A percentile compares a stretch with the other conserved stretches of the same genome.
These are phyloP conservation scores for Blastocystis sp. DNA, from an alignment of 352 stramenopile species.

Conservation along the genomic window DNA sequence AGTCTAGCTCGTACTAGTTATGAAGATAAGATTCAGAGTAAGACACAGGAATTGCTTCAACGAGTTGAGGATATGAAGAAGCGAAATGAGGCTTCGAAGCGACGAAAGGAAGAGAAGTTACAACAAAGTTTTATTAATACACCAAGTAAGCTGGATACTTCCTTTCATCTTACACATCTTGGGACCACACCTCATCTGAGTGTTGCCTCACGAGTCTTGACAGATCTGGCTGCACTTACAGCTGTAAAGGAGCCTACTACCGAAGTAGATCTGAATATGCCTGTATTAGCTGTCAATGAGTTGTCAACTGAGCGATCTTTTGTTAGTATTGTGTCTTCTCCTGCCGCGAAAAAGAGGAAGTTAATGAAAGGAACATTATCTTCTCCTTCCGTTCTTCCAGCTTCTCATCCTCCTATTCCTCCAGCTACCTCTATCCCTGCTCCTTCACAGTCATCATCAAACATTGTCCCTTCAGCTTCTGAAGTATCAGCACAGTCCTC, in stretches of 20 bases:
- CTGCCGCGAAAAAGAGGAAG: background rate
- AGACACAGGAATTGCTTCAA: slow-evolving; percentile 24
- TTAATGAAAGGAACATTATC: background rate
- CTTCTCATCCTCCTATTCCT: too few relatives aligned
- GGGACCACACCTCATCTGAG: background rate
- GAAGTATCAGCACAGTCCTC: background rate
- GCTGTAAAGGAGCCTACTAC: background rate
- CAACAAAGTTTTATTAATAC: background rate
- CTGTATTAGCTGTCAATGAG: background rate
- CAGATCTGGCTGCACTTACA: background rate
- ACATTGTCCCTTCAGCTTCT: too few relatives aligned
- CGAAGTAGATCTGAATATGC: slow-evolving; percentile 21
- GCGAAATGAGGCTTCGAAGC: slow-evolving; percentile 31
- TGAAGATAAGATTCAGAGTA: background rate
- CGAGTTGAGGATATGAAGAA: slow-evolving; percentile 60
- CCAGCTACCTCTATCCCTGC: too few relatives aligned
- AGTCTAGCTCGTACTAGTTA: background rate
- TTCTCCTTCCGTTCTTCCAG: background rate
- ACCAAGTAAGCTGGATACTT: background rate
- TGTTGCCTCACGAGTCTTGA: background rate
- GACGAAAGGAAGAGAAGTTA: slow-evolving; percentile 4
- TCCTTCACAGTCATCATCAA: too few relatives aligned
- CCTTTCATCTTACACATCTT: background rate
- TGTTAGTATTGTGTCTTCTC: slow-evolving; percentile 42
- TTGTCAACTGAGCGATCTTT: slow-evolving; percentile 1